Base-by-base conservation (phyloP, 352 stramenopile species). In the Phytophthora pseudosyringae region DNA sequence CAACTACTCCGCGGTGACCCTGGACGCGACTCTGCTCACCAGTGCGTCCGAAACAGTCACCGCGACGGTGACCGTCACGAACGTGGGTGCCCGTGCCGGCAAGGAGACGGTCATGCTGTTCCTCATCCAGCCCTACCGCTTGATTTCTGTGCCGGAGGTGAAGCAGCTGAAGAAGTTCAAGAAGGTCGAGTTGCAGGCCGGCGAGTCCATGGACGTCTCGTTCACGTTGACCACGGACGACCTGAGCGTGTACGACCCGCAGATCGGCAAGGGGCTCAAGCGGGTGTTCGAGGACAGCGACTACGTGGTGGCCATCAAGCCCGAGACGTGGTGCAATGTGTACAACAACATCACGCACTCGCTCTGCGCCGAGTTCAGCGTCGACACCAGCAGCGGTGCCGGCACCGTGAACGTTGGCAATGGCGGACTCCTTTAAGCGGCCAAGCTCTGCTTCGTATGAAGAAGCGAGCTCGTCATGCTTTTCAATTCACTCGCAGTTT, bases 21-120 rank as follows among this genome's bases (percentile, higher is more conserved):
- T 88, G 4, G 73, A 72, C 54, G 73, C 71, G 36, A 62, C 82
- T 26, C 49, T 45, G 8, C 67, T 88, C 21, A 83, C 55, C 7
- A 62, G 53, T 40, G 59, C 53, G 2, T 40, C 28, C 4, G 50
- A 64, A 32, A 62, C 59, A 8, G 26, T 69, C 11, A 66, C 59
- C 21, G 65, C 59, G 13, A 69, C 65, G 3, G 68, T 93, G 49
- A 87, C 71, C 10, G 86, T 96, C 46, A 81, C 65, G n/a, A 96
- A 95, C 64, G 79, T 63, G 0, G 88, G 87, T 2, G 38, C 47
- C 3, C 36, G 50, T n/a, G 68, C 64, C 12, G 84, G 85, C 10
- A 89, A 94, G 45, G 83, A 96, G 59, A 83, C 74, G 0, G 75
- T 93, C 18, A 76, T 95, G 55, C 44, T 95, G 35, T 90, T 96